These are phyloP conservation scores for Atkinsonella texensis DNA, from an alignment of 2,329 filamentous ascomycete species.

Conservation along the genomic window DNA sequence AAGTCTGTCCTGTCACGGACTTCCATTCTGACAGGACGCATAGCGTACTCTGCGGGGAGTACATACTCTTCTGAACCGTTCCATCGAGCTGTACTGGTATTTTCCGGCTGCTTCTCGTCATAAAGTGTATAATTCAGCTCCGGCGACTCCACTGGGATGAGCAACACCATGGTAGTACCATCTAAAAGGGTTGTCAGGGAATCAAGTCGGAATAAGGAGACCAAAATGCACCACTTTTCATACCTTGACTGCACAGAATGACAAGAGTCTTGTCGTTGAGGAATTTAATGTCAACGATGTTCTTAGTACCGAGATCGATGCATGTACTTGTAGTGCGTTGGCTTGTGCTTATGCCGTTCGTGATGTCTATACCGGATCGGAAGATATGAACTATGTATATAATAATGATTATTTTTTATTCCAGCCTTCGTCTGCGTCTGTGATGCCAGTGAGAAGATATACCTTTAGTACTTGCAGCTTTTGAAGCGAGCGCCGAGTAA, in stretches of 20 bases:
- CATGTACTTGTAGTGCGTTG: constrained; percentile 25
- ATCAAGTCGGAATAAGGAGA: neutral
- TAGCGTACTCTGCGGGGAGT: constrained; percentile 16
- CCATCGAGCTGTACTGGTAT: constrained; percentile 5
- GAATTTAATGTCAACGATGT: constrained; percentile 55
- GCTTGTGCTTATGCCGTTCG: constrained; percentile 46
- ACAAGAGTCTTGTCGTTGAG: constrained; percentile 50
- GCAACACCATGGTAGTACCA: constrained; percentile 16
- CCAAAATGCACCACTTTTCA: neutral
- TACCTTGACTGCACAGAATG: constrained; percentile 40
- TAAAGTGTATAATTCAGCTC: constrained; percentile 26
- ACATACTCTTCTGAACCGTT: constrained; percentile 12
- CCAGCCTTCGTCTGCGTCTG: neutral
- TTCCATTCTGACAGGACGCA: constrained; percentile 37
- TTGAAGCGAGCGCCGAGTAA: constrained; percentile 30
- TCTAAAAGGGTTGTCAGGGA: constrained; percentile 9
- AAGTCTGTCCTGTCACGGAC: constrained; percentile 31
- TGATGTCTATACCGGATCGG: constrained; percentile 36
- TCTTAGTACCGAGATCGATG: constrained; percentile 29
- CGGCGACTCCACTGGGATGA: constrained; percentile 25
- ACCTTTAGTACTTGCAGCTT: constrained; percentile 26
- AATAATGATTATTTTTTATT: neutral
- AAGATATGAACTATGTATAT: constrained; percentile 43
- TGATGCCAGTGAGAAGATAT: neutral
- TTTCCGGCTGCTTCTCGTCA: constrained; percentile 11